Conservation (phyloP, 192 early-diverging fungal species). For the Linnemannia exigua region DNA sequence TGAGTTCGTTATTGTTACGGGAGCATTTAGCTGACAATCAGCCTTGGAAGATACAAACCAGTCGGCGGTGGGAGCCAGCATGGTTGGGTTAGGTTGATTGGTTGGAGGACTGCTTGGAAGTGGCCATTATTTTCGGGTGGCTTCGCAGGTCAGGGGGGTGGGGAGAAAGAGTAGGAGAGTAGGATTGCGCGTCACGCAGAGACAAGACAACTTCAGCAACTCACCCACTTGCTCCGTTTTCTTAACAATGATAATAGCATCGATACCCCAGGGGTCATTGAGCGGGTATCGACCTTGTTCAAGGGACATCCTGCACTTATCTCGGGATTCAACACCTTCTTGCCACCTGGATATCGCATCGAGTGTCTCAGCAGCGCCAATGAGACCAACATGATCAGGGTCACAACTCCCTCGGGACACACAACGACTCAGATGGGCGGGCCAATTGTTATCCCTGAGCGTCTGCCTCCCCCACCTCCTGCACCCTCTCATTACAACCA, state of each 20-base stretch:
- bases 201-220: no score
- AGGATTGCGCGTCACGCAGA: not conserved
- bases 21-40: not conserved
- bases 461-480: constrained; percentile 35
- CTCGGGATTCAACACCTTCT: constrained; percentile 98
- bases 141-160: constrained; percentile 9
- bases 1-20: constrained; percentile 1
- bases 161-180: not conserved
- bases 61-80: no score
- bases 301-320: constrained; percentile 91
- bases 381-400: constrained; percentile 82
- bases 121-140: constrained; percentile 9
- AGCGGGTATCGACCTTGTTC: constrained; percentile 96
- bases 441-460: constrained; percentile 50
- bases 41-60: no score
- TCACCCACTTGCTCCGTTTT: not conserved
- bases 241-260: constrained; percentile 63
- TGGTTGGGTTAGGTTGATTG: not conserved
- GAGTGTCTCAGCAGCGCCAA: constrained; percentile 88
- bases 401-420: constrained; percentile 87
- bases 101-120: constrained; percentile 7
- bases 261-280: constrained; percentile 98
- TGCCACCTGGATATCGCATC: constrained; percentile 98
- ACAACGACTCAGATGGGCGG: constrained; percentile 68
- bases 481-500: constrained; percentile 41